Evolutionary conservation across 352 stramenopile species (phyloP), one percentile per base, ranked within the genome.

Genomic region (Pythium catenulatum): DNA sequence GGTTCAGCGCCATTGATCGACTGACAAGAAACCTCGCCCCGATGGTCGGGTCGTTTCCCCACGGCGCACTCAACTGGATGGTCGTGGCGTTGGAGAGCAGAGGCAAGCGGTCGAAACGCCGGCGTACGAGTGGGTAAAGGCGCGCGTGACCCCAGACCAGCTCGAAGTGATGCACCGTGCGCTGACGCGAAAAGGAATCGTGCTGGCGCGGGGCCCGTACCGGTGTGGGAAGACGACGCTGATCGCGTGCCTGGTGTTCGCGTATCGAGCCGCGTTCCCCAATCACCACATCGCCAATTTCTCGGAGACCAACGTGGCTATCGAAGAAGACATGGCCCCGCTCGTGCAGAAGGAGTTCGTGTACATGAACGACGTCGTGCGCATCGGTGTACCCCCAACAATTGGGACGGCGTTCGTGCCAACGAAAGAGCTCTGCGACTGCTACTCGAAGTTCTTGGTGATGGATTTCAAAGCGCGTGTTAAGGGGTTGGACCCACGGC

Each of bases 271-370:
- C 7, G 50, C 36, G 11, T 59, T 52, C n/a, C 70, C 73, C 1
- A 39, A 41, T 5, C 19, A 58, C 25, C 17, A 30, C 2, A 66
- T 83, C 32, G 46, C 46, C 11, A 46, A 75, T 27, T 41, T 75
- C 7, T 74, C 61, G 3, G 75, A 83, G 32, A 68, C 75, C 4
- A 83, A 83, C 39, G 59, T 59, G 27, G 75, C 75, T 0, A 66
- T 75, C 27, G 75, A 83, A 15, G 75, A 83, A 74, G 58, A 68
- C 25, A 41, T 75, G 36, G 23, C 8, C 0, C 58, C 46, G 15
- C 15, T 83, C 8, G n/a, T 83, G 4, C 21, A 68, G 3, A 34
- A 54, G 23, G 25, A 39, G 5, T 17, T 46, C 6, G 45, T 75
- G 9, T 7, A 45, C 17, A 21, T 23, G 9, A 32, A 13, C 8